Base-by-base conservation (phyloP, 805 yeast genomes). In the Kuraishia borneana region DNA sequence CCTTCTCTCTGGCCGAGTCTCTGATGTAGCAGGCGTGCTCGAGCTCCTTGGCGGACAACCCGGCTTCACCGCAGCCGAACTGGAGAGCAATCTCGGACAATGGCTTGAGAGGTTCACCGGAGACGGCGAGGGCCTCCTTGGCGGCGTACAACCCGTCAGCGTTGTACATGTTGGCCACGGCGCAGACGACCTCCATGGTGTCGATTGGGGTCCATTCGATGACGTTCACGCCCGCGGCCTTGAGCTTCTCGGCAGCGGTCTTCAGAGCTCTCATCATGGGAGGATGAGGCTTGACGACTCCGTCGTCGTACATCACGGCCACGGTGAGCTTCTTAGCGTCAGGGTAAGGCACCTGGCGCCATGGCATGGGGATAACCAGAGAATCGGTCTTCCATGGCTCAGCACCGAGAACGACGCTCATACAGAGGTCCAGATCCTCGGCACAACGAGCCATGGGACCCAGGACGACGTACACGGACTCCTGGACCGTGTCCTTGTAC, bases 101-200 rank as follows among this genome's bases (percentile, higher is more conserved):
- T 39, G 70, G 68, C 3, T 55, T 48, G 34, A 75, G 48, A 21
- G 87, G 87, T 47, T 83, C 88, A 27, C 88, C 87, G 16, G 82
- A 71, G 2, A 48, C 61, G 2, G 60, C 58, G 36, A 81, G 54
- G 26, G 65, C 45, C 25, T 58, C 54, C 25, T 62, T 56, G 41
- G 73, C 74, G 36, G 58, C 67, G 36, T 56, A 50, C 45, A 73
- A 76, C 21, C 82, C 83, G 51, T 81, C 88, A 33, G 70, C 66
- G 21, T 63, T 64, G 53, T 77, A 82, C 53, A 74, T 43, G 13
- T 35, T 50, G 37, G 62, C 56, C 29, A 68, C 78, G 25, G 78
- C 65, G 6, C 72, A 71, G 36, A 69, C 65, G n/a, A 75, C 72
- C 39, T 68, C 61, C 29, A 66, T 53, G 6, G 77, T 70, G 30